Evolutionary conservation across 352 stramenopile genomes (phyloP).

Genomic region (Plasmopara muralis): DNA sequence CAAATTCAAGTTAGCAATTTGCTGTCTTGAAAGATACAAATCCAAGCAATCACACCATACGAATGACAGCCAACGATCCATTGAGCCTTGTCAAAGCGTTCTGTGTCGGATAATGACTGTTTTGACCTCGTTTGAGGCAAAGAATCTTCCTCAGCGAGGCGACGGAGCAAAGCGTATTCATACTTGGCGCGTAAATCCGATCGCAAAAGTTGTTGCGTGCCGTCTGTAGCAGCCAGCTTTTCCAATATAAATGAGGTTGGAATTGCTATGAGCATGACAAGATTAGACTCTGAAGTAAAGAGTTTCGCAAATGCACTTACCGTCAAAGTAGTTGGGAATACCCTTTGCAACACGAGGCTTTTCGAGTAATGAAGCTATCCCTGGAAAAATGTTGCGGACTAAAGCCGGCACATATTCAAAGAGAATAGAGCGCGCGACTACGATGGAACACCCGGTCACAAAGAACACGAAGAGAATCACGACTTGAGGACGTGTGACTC

Average conservation of each 20-base stretch:
- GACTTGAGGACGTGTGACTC: conserved; percentile 65
- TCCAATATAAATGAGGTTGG: conserved; percentile 49
- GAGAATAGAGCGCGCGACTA: conserved; percentile 53
- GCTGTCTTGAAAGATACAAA: neutral
- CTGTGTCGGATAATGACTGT: conserved; percentile 32
- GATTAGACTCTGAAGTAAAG: neutral
- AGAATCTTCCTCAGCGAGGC: conserved; percentile 11
- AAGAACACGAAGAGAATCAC: conserved; percentile 73
- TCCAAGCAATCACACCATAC: conserved; percentile 39
- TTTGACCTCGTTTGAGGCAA: conserved; percentile 14
- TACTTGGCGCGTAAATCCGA: conserved; percentile 40
- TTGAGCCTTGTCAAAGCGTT: conserved; percentile 43
- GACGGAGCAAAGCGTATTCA: conserved; percentile 33
- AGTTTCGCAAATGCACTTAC: conserved; percentile 11
- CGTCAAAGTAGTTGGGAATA: conserved; percentile 83
- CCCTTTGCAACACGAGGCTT: conserved; percentile 49
- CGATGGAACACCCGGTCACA: conserved; percentile 34
- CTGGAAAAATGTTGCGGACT: conserved; percentile 48
- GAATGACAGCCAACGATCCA: conserved; percentile 71
- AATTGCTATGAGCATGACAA: conserved; percentile 30
- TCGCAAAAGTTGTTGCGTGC: conserved; percentile 20
- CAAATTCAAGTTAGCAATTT: neutral
- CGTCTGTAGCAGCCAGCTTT: conserved; percentile 32
- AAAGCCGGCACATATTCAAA: conserved; percentile 64
- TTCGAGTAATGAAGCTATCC: conserved; percentile 46